These are phyloP conservation scores for Solanum habrochaites DNA, from an alignment of 257 asterid genomes.

Conservation along the genomic window DNA sequence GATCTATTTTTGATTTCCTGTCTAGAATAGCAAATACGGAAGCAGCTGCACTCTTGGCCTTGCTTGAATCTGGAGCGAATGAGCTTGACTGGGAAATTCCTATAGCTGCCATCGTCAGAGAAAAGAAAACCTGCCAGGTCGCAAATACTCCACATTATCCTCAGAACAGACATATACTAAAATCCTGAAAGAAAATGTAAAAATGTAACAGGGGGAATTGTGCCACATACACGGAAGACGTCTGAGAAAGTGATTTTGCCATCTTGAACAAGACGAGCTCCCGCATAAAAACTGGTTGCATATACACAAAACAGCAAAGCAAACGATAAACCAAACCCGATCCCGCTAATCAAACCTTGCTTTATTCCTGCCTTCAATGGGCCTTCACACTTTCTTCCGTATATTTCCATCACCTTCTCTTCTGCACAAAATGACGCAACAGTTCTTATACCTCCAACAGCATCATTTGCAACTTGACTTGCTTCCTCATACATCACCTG, in stretches of 20 bases:
- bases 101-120: slow-evolving; percentile 71
- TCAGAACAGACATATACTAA: not conserved
- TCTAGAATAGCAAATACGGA: slow-evolving; percentile 66
- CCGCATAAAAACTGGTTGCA: slow-evolving; percentile 81
- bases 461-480: not conserved
- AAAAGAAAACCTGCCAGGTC: slow-evolving; percentile 69
- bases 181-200: not conserved
- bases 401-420: slow-evolving; percentile 1
- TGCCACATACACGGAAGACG: slow-evolving; percentile 58
- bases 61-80: slow-evolving; percentile 75
- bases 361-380: not conserved
- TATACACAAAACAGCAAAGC: slow-evolving; percentile 52
- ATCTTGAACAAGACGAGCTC: slow-evolving; percentile 68
- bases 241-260: slow-evolving; percentile 59
- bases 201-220: not conserved
- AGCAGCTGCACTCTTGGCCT: slow-evolving; percentile 73
- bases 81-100: slow-evolving; percentile 86
- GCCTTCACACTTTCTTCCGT: not conserved
- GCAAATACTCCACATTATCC: not conserved
- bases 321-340: slow-evolving; percentile 65
- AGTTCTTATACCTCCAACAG: slow-evolving; percentile 2
- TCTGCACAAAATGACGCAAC: not conserved
- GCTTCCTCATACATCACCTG: not conserved
- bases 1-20: slow-evolving; percentile 58
- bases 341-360: slow-evolving; percentile 4